Base-by-base conservation (phyloP, 2,329 filamentous ascomycete genomes). In the Aspergillus sp. region DNA sequence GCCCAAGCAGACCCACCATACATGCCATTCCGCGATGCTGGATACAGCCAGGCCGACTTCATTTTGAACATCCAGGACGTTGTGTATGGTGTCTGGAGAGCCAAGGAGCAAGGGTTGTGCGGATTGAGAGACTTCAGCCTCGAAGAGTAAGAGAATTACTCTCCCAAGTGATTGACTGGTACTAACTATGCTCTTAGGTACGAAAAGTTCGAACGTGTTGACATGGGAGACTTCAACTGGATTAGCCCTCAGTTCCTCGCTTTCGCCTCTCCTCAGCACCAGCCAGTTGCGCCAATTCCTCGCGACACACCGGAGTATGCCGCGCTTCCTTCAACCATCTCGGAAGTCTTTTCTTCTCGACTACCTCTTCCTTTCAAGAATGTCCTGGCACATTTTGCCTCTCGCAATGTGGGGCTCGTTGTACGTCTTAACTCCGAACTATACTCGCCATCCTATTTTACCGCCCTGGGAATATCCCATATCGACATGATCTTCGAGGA, bases 221-320 rank as follows among this genome's bases (percentile, higher is more conserved):
- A 99, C 76, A 93, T 97, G 83, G 95, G 95, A 66, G 95, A 99
- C 80, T 99, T 99, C 89, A 99, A 99, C 86, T 99, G 95, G 95
- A 87, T 99, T 62, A 96, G 93, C 6, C 93, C 94, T 8, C 84
- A 93, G 73, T 99, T 99, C 81, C 86, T 99, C 55, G 95, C 95
- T 23, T 98, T 99, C 76, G 95, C 95, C 49, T 98, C 94, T 22
- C 95, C 95, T 11, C 93, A 98, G 77, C 89, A 93, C 71, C 84
- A 87, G 60, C 91, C 93, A 5, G 86, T 90, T 13, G 85, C 87
- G 59, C 88, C 90, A 65, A 89, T 97, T 60, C 84, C 89, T 8
- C 84, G 87, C 60, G 87, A 86, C 46, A 91, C 92, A 7, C 89
- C 93, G 15, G 82, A 89, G 66, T 97, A 89, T 78, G 84, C 87